Conservation (phyloP, 148 eudicot species). For the Cornus florida region DNA sequence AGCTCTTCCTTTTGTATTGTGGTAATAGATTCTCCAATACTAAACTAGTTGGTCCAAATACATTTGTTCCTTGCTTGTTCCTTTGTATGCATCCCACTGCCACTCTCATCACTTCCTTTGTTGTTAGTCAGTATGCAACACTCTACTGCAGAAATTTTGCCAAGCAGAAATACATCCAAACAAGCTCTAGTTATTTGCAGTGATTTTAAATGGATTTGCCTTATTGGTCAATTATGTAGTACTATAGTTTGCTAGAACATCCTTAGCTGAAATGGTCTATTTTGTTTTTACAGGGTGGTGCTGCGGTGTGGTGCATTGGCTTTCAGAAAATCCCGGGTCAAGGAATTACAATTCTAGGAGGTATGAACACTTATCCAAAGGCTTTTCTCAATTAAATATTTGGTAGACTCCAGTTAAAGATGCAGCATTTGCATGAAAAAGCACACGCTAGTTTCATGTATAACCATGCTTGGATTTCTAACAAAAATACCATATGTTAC, state of each 20-base stretch:
- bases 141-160: neutral
- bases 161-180: neutral
- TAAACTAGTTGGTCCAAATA: neutral
- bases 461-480: neutral
- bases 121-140: neutral
- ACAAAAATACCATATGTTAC: neutral
- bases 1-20: neutral
- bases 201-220: neutral
- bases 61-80: neutral
- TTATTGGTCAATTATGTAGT: neutral
- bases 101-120: neutral
- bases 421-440: neutral
- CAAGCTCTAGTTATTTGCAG: neutral
- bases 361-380: conserved; percentile 28
- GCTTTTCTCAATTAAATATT: neutral
- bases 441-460: neutral
- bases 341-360: conserved; percentile 84
- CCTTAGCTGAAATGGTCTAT: neutral
- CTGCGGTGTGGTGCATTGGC: conserved; percentile 91
- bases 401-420: neutral
- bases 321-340: conserved; percentile 86
- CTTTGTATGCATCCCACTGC: neutral
- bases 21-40: neutral
- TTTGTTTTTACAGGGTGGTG: conserved; percentile 60
- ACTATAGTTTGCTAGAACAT: neutral